phyloP scores from a whole-genome alignment of 257 asterid species.

The Voacanga thouarsii region DNA sequence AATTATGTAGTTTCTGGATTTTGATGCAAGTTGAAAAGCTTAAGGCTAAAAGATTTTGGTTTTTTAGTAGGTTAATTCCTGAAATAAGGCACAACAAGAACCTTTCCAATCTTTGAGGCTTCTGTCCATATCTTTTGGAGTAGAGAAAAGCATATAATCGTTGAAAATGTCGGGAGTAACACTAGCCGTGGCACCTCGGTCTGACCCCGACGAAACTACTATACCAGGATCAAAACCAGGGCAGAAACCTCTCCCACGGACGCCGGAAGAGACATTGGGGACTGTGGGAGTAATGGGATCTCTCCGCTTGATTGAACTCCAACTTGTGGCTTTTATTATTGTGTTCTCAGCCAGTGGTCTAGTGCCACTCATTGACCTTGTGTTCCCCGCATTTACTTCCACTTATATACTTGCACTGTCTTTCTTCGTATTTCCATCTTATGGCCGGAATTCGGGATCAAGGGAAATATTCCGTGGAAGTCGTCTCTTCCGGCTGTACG shows the following conservation, averaged over 20 bases:
- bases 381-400: slow-evolving; percentile 62
- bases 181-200: slow-evolving; percentile 44
- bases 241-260: slow-evolving; percentile 11
- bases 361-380: slow-evolving; percentile 68
- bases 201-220: slow-evolving; percentile 22
- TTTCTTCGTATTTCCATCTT: slow-evolving; percentile 59
- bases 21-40: too few relatives aligned
- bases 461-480: slow-evolving; percentile 60
- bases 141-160: not conserved
- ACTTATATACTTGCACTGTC: slow-evolving; percentile 55
- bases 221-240: not conserved
- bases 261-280: not conserved
- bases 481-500: slow-evolving; percentile 45
- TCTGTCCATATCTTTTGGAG: not conserved
- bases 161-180: slow-evolving; percentile 59
- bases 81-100: not conserved
- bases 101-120: not conserved
- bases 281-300: slow-evolving; percentile 70
- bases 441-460: slow-evolving; percentile 23
- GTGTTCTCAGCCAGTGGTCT: slow-evolving; percentile 79
- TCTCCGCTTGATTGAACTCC: slow-evolving; percentile 82
- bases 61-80: not conserved
- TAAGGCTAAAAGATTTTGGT: too few relatives aligned
- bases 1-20: too few relatives aligned
- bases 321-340: slow-evolving; percentile 85